Evolutionary conservation across 106 monocot genomes (phyloP).

Genomic region (Hemerocallis citrina): DNA sequence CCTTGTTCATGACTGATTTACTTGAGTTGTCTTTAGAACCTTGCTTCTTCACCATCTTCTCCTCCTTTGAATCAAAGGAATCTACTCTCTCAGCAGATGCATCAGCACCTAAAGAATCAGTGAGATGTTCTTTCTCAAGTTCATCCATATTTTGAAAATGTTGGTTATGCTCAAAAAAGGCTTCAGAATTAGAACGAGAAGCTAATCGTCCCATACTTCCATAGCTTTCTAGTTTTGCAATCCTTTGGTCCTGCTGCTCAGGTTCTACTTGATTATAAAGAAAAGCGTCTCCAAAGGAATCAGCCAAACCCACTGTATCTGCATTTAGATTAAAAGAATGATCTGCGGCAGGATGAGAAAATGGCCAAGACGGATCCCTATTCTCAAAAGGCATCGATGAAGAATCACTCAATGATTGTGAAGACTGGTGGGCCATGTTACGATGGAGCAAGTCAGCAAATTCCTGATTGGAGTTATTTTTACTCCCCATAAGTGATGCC

Average conservation of each 20-base stretch:
- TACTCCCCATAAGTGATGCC: conserved; percentile 14
- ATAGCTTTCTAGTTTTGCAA: conserved; percentile 20
- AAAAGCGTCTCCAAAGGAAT: too few species aligned
- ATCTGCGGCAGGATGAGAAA: too few species aligned
- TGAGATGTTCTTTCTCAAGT: conserved; percentile 3
- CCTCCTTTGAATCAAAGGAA: conserved; percentile 30
- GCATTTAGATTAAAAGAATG: too few species aligned
- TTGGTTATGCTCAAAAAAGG: conserved; percentile 25
- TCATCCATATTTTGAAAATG: conserved; percentile 12
- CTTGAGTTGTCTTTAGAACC: neutral
- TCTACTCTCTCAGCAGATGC: conserved; percentile 5
- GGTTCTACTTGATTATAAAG: conserved; percentile 11
- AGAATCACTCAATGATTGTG: conserved; percentile 22
- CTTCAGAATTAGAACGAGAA: conserved; percentile 16
- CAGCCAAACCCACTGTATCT: too few species aligned
- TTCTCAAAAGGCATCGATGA: too few species aligned
- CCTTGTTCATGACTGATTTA: too few species aligned
- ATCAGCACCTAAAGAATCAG: conserved; percentile 12
- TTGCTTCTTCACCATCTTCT: conserved; percentile 5
- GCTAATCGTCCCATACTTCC: conserved; percentile 14
- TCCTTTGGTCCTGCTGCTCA: conserved; percentile 11
- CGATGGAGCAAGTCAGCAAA: conserved; percentile 33
- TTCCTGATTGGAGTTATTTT: conserved; percentile 14
- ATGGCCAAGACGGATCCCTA: conserved; percentile 21
- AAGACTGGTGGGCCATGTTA: conserved; percentile 23